These are phyloP conservation scores for Trametes hirsuta DNA, from an alignment of 1,284 basidiomycete genomes.

Conservation along the genomic window DNA sequence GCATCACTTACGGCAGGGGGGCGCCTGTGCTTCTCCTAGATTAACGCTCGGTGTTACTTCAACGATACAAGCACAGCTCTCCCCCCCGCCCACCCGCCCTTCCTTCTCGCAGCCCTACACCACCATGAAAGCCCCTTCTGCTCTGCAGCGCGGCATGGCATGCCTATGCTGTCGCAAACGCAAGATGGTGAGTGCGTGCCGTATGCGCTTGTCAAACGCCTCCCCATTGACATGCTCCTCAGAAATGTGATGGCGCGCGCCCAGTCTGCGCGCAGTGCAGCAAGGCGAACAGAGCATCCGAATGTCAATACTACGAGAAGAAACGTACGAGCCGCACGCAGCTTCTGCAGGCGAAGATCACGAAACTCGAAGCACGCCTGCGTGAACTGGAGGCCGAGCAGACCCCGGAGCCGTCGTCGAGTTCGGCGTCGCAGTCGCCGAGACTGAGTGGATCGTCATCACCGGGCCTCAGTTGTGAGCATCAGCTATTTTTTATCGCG, in stretches of 20 bases:
- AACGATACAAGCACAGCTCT: conserved; percentile 16
- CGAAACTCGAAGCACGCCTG: conserved; percentile 54
- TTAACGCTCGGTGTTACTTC: conserved; percentile 27
- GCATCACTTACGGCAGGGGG: conserved; percentile 20
- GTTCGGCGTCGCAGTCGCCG: conserved; percentile 23
- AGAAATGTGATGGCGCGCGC: conserved; percentile 64
- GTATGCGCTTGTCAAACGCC: not conserved
- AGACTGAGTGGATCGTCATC: conserved; percentile 13
- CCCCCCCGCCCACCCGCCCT: conserved; percentile 11
- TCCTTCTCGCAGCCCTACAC: not conserved
- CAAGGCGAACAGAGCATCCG: conserved; percentile 52
- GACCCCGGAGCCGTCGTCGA: conserved; percentile 21
- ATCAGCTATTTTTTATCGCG: not conserved
- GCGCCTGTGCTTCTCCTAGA: conserved; percentile 23
- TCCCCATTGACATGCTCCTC: not conserved
- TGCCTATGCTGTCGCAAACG: conserved; percentile 64
- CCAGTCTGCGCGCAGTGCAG: conserved; percentile 61
- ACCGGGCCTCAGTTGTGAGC: conserved; percentile 8
- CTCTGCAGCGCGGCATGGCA: conserved; percentile 59
- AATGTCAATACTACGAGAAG: conserved; percentile 65
- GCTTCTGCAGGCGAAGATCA: conserved; percentile 59
- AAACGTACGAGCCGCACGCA: conserved; percentile 64
- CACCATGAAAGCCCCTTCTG: conserved; percentile 36
- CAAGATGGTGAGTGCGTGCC: conserved; percentile 51
- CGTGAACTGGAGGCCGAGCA: conserved; percentile 52